Conservation (phyloP, 129 eudicot genomes). For the Glebionis coronaria region DNA sequence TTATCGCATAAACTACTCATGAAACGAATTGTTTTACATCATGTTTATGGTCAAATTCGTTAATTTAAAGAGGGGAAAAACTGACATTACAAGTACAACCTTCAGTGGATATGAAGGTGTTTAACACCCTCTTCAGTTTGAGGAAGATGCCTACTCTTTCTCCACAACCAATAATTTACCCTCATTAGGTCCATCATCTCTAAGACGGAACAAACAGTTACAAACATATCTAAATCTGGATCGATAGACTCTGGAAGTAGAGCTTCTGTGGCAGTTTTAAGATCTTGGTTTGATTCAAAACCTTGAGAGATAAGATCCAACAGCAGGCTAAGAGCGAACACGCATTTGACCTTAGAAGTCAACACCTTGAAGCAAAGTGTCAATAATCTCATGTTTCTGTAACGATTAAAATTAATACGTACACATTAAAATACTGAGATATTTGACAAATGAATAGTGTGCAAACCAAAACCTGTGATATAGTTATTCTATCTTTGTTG, state of each 20-base stretch:
- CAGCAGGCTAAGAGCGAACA: slow-evolving; percentile 70
- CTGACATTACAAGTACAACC: neutral
- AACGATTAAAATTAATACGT: too few relatives aligned
- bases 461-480: too few relatives aligned
- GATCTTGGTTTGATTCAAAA: slow-evolving; percentile 54
- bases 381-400: too few relatives aligned
- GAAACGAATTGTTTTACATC: too few relatives aligned
- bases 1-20: too few relatives aligned
- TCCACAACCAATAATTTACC: slow-evolving; percentile 89
- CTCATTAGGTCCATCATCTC: slow-evolving; percentile 68
- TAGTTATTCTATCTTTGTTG: too few relatives aligned
- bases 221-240: slow-evolving; percentile 28
- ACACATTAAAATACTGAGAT: too few relatives aligned
- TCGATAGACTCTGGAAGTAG: slow-evolving; percentile 36
- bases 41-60: too few relatives aligned
- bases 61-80: too few relatives aligned
- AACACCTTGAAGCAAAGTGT: slow-evolving; percentile 65
- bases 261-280: slow-evolving; percentile 53
- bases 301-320: slow-evolving; percentile 77
- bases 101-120: slow-evolving; percentile 28
- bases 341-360: slow-evolving; percentile 33
- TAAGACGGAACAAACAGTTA: slow-evolving; percentile 60
- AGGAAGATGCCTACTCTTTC: slow-evolving; percentile 43
- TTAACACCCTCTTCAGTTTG: slow-evolving; percentile 30
- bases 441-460: too few relatives aligned